These are phyloP conservation scores for Clavispora asparagi DNA, from an alignment of 805 yeast species.

Conservation along the genomic window DNA sequence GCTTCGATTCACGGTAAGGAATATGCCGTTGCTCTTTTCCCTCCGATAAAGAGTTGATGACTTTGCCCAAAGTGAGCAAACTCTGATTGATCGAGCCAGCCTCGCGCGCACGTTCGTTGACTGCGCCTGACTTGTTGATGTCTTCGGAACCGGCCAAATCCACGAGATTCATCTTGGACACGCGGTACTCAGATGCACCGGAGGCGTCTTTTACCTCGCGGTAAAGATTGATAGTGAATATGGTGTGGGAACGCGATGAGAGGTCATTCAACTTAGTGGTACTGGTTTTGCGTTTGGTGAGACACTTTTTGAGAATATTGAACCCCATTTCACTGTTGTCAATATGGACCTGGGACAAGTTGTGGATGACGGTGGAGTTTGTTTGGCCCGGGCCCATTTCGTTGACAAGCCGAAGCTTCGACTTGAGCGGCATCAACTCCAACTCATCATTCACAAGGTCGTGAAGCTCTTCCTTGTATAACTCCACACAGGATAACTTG, in stretches of 20 bases:
- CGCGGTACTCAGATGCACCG: conserved; percentile 17
- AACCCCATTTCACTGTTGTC: conserved; percentile 54
- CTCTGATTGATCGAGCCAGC: conserved; percentile 93
- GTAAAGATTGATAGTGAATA: conserved; percentile 59
- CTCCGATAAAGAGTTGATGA: conserved; percentile 55
- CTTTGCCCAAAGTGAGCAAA: conserved; percentile 80
- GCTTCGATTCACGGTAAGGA: conserved; percentile 81
- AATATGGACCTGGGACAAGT: conserved; percentile 57
- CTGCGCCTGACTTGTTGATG: conserved; percentile 81
- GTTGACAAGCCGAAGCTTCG: conserved; percentile 22
- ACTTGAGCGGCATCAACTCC: conserved; percentile 5
- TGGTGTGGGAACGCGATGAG: conserved; percentile 74
- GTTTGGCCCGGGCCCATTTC: conserved; percentile 1
- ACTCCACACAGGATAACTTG: conserved; percentile 75
- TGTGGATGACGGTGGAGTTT: conserved; percentile 49
- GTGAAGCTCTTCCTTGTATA: conserved; percentile 80
- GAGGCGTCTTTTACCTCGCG: conserved; percentile 36
- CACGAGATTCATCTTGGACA: conserved; percentile 75
- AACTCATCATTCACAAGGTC: conserved; percentile 59
- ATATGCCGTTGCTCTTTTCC: conserved; percentile 46
- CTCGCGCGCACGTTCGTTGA: conserved; percentile 80
- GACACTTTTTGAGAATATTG: conserved; percentile 49
- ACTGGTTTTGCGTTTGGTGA: conserved; percentile 58
- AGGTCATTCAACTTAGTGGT: conserved; percentile 68
- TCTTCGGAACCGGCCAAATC: conserved; percentile 97